Conservation (phyloP, 2,329 filamentous ascomycete species). For the Aspergillus pseudoviridinutans region DNA sequence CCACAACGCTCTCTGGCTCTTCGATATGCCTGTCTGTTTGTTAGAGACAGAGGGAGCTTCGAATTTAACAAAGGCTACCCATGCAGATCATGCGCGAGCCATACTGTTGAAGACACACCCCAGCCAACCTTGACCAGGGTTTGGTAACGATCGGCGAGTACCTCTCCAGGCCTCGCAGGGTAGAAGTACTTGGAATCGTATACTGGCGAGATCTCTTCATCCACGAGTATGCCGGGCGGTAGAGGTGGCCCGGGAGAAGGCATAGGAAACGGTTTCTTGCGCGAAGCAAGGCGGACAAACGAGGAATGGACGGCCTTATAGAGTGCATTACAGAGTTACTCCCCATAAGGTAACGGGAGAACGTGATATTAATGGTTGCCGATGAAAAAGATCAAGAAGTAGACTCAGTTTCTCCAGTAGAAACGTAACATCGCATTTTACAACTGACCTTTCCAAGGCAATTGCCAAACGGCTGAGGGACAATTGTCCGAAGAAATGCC, state of each 20-base stretch:
- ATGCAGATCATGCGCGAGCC: slow-evolving; percentile 39
- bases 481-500: too few relatives aligned
- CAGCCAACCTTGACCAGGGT: slow-evolving; percentile 40
- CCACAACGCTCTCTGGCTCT: slow-evolving; percentile 24
- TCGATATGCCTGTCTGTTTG: slow-evolving; percentile 21
- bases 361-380: slow-evolving; percentile 15
- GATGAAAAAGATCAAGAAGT: slow-evolving; percentile 9
- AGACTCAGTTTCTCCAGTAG: background rate
- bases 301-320: slow-evolving; percentile 14
- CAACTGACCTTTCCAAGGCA: too few relatives aligned
- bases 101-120: slow-evolving; percentile 42
- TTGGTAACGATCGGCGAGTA: slow-evolving; percentile 37
- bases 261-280: slow-evolving; percentile 24
- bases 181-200: slow-evolving; percentile 39
- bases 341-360: slow-evolving; percentile 9
- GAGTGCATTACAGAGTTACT: slow-evolving; percentile 20
- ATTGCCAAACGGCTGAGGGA: too few relatives aligned
- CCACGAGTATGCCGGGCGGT: slow-evolving; percentile 24
- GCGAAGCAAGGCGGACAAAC: slow-evolving; percentile 19
- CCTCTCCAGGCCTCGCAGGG: slow-evolving; percentile 36
- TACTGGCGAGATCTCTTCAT: slow-evolving; percentile 39
- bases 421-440: too few relatives aligned
- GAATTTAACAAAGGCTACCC: slow-evolving; percentile 3
- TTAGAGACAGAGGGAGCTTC: slow-evolving; percentile 16
- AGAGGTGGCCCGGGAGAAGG: slow-evolving; percentile 22